Base-by-base conservation (phyloP, 2,329 filamentous ascomycete genomes). In the Zelopaecilomyces penicillatus region DNA sequence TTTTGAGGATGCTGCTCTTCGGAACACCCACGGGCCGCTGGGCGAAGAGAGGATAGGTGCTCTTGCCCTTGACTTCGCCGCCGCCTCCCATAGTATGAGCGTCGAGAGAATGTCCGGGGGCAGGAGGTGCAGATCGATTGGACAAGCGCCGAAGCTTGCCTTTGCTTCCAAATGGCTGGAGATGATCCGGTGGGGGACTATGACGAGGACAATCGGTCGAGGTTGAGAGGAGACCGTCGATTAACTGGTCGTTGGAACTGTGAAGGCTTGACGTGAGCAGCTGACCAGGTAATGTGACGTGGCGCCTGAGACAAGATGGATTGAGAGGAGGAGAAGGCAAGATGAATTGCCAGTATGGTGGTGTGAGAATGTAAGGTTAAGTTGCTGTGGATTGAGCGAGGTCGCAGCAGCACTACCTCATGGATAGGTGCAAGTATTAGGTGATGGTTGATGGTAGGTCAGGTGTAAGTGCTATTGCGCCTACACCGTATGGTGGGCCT, bases 1-100 rank as follows among this genome's bases (percentile, higher is more conserved):
- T 82, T 58, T 82, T 84, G 69, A 95, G 94, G 65, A 96, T 88
- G 61, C 78, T 80, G 55, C 82, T 75, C 64, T 95, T 96, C 62
- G 85, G 80, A 66, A 93, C 85, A 52, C 87, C 88, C 43, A 81
- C 73, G 19, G 78, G 78, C 47, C 64, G 67, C 30, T 67, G 59
- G 30, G 71, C 74, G 51, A 70, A 70, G 47, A 69, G 52, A n/a
- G 75, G 75, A 51, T 78, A 79, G 50, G 71, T 69, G 62, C 64
- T 62, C 57, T 66, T 58, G 51, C 67, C 65, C 63, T 68, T 71
- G 43, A 59, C 56, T 49, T 69, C 65, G 47, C 59, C 58, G 44
- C 66, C 73, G 54, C 75, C 75, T 55, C 75, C 75, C 75, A 78
- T 78, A 54, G 54, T 68, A 56, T 54, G 49, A 51, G 52, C 51